Conservation (phyloP, 2,329 filamentous ascomycete species). For the Dactylellina parvicollis region DNA sequence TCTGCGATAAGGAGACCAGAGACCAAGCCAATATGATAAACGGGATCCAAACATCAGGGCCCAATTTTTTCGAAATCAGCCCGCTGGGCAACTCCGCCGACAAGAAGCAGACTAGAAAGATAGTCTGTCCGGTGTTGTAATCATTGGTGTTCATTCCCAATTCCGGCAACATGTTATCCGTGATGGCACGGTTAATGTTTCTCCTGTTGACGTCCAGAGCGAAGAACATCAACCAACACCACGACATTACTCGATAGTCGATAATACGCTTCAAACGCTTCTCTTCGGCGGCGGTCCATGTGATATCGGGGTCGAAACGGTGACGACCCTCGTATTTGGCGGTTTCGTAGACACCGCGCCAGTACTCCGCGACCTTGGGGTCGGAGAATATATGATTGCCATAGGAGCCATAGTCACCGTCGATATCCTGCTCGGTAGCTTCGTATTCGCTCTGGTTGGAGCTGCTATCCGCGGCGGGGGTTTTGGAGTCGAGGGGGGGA, state of each 20-base stretch:
- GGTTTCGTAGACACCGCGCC: slow-evolving; percentile 67
- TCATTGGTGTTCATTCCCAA: slow-evolving; percentile 64
- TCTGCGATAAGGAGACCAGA: slow-evolving; percentile 62
- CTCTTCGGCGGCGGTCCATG: slow-evolving; percentile 66
- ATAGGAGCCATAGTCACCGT: slow-evolving; percentile 59
- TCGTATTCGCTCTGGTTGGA: slow-evolving; percentile 36
- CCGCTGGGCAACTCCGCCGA: slow-evolving; percentile 66
- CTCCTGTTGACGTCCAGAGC: slow-evolving; percentile 64
- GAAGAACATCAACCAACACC: slow-evolving; percentile 66
- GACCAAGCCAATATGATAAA: slow-evolving; percentile 63
- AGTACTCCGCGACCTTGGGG: slow-evolving; percentile 67
- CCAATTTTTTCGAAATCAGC: slow-evolving; percentile 66
- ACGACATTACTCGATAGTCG: slow-evolving; percentile 62
- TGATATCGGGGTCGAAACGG: slow-evolving; percentile 64
- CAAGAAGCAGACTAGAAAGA: slow-evolving; percentile 64
- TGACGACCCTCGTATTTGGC: slow-evolving; percentile 63
- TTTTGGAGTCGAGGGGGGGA: slow-evolving; percentile 36
- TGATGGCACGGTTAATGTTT: slow-evolving; percentile 64
- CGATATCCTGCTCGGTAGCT: slow-evolving; percentile 41
- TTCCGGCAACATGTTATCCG: slow-evolving; percentile 59
- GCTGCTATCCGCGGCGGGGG: slow-evolving; percentile 23
- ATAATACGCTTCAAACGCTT: slow-evolving; percentile 63
- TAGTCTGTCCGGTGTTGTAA: slow-evolving; percentile 63
- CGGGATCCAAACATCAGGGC: slow-evolving; percentile 65
- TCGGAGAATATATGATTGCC: slow-evolving; percentile 66